Evolutionary conservation across 306 rosid genomes (phyloP).

Genomic region (Vicia faba): DNA sequence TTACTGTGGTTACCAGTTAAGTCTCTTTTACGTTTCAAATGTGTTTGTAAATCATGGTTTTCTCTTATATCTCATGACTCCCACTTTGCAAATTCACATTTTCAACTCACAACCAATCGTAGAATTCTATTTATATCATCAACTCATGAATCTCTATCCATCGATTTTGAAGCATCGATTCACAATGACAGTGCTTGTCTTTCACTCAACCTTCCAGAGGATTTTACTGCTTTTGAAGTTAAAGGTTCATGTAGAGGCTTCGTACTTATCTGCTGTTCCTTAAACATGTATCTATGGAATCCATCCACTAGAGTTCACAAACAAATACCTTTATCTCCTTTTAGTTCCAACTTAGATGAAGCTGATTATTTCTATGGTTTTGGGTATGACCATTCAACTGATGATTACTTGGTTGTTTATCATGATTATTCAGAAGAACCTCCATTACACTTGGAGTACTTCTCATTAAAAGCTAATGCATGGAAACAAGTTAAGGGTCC

Average conservation of each 20-base stretch:
- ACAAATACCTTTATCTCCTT: background rate
- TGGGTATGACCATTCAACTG: background rate
- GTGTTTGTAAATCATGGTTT: slow-evolving; percentile 7
- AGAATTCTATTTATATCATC: background rate
- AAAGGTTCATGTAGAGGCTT: background rate
- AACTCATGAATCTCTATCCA: background rate
- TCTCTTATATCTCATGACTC: background rate
- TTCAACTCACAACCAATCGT: background rate
- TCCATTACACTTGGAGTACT: background rate
- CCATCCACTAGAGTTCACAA: background rate
- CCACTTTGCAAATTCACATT: slow-evolving; percentile 11
- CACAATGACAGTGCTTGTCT: too few relatives aligned
- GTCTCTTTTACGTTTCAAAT: background rate
- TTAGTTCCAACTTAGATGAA: background rate
- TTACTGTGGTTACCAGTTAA: background rate
- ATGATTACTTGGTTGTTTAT: slow-evolving; percentile 18
- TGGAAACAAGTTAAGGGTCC: background rate
- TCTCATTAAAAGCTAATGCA: background rate
- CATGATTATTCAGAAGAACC: too few relatives aligned
- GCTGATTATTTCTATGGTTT: background rate
- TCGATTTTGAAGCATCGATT: background rate
- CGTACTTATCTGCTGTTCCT: background rate
- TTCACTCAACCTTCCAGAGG: too few relatives aligned
- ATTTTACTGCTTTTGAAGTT: background rate
- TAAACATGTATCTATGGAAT: background rate